phyloP scores from a whole-genome alignment of 2,329 filamentous ascomycete species.

The Cercospora citrullina region DNA sequence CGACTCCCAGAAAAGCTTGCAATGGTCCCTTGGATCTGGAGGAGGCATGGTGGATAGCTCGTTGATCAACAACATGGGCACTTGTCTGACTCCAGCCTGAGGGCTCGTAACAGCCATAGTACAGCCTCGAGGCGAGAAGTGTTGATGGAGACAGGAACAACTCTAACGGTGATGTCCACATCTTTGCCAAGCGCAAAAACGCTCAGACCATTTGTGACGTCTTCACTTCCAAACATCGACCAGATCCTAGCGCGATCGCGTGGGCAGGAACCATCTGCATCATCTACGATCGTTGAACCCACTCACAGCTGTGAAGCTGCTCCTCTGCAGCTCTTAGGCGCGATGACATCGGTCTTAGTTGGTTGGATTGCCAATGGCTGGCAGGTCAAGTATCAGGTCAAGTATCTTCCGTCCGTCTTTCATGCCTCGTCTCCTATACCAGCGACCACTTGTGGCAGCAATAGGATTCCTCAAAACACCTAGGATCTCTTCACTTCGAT shows the following conservation, averaged over 20 bases:
- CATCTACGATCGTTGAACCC: not conserved
- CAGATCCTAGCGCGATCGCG: conserved; percentile 6
- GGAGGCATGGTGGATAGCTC: not conserved
- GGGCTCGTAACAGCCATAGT: not conserved
- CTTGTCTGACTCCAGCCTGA: not conserved
- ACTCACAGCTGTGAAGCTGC: not conserved
- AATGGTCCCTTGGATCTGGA: not conserved
- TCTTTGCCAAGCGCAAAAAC: not conserved
- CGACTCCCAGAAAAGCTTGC: not conserved
- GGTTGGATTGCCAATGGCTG: not conserved
- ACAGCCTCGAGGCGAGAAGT: not conserved
- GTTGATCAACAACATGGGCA: not conserved
- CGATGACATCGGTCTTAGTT: not conserved
- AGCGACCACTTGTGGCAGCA: not conserved
- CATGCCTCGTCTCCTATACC: not conserved
- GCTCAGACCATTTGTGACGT: not conserved
- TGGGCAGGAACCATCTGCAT: conserved; percentile 1
- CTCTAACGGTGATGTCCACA: not conserved
- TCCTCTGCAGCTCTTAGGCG: not conserved
- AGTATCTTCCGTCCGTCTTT: not conserved
- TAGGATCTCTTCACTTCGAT: not conserved
- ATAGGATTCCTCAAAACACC: not conserved
- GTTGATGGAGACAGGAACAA: not conserved
- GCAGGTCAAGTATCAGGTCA: conserved; percentile 1
- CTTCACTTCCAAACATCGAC: not conserved